Base-by-base conservation (phyloP, 345 rosid genomes). In the Odontarrhena argentea region DNA sequence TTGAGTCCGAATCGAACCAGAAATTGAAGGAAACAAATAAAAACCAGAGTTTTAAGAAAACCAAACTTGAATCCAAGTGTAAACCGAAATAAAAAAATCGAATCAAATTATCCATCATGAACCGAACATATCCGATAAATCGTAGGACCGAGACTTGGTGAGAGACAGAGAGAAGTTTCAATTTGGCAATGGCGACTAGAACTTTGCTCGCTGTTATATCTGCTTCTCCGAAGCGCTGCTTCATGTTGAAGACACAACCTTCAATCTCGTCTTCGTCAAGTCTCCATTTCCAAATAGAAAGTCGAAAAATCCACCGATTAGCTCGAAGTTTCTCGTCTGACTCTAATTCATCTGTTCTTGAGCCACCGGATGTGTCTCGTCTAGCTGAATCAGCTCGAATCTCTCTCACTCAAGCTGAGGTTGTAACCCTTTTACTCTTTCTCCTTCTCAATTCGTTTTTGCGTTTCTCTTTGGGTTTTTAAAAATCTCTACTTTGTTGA, bases 371-470 rank as follows among this genome's bases (percentile, higher is more conserved):
- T 55, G 68, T 89, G 7, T 64, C 83, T 34, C 84, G 80, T 63
- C 76, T 89, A 63, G 95, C 98, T 5, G 78, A 87, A 72, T 89
- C 86, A 44, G 92, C 98, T 70, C 86, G 96, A 55, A 89, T 92
- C 70, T 85, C 92, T 40, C 85, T 92, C 47, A 71, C 87, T 42
- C 84, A 87, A 0, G 44, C 50, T 0, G 92, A 92, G 87, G 96
- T 88, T 34, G 38, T 32, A 7, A 12, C 48, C 2, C n/a, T 42
- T 24, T 37, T 26, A 15, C 41, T 14, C 13, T 9, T 42, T 61
- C 35, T 10, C 25, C 3, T 60, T 2, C 34, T 55, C 15, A 1
- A 15, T 25, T 7, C 3, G 0, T 18, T 18, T 36, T 32, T 63
- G 5, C 13, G 18, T 9, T 7, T 30, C 26, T 53, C 10, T 38